Conservation (phyloP, 768 basidiomycete genomes). For the Lactifluus piperatus region DNA sequence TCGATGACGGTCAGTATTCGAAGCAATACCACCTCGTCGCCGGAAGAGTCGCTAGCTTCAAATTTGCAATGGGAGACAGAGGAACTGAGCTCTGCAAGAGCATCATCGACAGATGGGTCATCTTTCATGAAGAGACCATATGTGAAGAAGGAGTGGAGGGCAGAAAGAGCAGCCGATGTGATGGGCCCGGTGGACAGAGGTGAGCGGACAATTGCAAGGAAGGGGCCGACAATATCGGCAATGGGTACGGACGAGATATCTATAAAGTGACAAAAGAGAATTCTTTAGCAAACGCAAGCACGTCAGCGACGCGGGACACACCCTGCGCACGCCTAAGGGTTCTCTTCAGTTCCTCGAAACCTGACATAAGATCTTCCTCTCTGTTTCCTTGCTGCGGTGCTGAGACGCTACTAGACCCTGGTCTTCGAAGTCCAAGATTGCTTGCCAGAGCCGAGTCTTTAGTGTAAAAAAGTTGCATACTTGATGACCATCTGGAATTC, state of each 20-base stretch:
- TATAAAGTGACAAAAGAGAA: slow-evolving; percentile 24
- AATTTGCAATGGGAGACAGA: slow-evolving; percentile 96
- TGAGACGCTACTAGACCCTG: slow-evolving; percentile 36
- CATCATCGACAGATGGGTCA: slow-evolving; percentile 49
- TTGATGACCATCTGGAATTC: slow-evolving; percentile 93
- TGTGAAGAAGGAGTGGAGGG: slow-evolving; percentile 82
- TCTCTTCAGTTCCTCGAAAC: slow-evolving; percentile 81
- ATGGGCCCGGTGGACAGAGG: slow-evolving; percentile 95
- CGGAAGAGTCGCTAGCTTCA: slow-evolving; percentile 94
- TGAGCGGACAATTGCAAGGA: slow-evolving; percentile 89
- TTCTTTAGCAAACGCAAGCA: background rate
- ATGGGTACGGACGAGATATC: slow-evolving; percentile 54
- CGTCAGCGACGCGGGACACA: slow-evolving; percentile 24
- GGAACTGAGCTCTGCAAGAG: slow-evolving; percentile 76
- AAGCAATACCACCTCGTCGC: slow-evolving; percentile 91
- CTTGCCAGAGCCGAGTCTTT: slow-evolving; percentile 63
- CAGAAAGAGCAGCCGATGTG: slow-evolving; percentile 85
- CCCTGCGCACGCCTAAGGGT: slow-evolving; percentile 61
- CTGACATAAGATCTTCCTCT: slow-evolving; percentile 82
- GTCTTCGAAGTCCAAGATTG: slow-evolving; percentile 64
- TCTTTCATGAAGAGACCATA: slow-evolving; percentile 59
- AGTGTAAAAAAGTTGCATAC: slow-evolving; percentile 47
- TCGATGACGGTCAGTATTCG: slow-evolving; percentile 88
- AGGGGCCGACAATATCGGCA: slow-evolving; percentile 65
- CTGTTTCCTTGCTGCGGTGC: slow-evolving; percentile 44